Conservation (phyloP, 306 rosid genomes). For the Cicer pinnatifidum region DNA sequence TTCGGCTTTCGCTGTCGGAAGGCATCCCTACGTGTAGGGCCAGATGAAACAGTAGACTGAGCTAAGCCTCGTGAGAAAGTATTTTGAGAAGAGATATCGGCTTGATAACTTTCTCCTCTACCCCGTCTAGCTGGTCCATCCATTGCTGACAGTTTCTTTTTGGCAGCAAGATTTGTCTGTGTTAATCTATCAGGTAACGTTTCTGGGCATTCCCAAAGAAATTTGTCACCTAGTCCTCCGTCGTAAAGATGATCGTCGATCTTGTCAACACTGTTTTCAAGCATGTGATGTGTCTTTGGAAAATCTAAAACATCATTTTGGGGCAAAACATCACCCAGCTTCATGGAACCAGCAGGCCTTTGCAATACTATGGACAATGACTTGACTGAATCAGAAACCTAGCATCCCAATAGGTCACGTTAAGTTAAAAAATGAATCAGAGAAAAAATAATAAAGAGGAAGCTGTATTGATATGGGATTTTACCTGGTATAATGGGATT, state of each 20-base stretch:
- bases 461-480: constrained; percentile 29
- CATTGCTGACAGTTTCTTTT: constrained; percentile 67
- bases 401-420: constrained; percentile 44
- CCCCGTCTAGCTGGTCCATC: constrained; percentile 80
- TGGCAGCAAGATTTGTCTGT: constrained; percentile 62
- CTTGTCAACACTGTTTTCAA: constrained; percentile 61
- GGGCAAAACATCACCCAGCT: constrained; percentile 54
- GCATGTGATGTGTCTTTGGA: constrained; percentile 56
- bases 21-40: constrained; percentile 90
- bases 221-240: constrained; percentile 76
- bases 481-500: constrained; percentile 67
- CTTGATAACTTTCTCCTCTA: constrained; percentile 78
- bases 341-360: constrained; percentile 59
- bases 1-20: constrained; percentile 99
- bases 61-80: constrained; percentile 70
- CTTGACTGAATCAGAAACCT: constrained; percentile 72
- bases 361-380: constrained; percentile 68
- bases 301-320: constrained; percentile 55
- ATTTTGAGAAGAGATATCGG: constrained; percentile 66
- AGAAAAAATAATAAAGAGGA: constrained; percentile 26
- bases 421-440: constrained; percentile 38
- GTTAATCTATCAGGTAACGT: constrained; percentile 81
- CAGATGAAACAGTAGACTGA: constrained; percentile 67
- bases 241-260: constrained; percentile 63
- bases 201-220: constrained; percentile 96